Percentiles rank a stretch among this genome's conserved stretches.
These are phyloP conservation scores for Pseudomonodictys pantanalensis DNA, from an alignment of 495 filamentous ascomycete species.

Conservation along the genomic window DNA sequence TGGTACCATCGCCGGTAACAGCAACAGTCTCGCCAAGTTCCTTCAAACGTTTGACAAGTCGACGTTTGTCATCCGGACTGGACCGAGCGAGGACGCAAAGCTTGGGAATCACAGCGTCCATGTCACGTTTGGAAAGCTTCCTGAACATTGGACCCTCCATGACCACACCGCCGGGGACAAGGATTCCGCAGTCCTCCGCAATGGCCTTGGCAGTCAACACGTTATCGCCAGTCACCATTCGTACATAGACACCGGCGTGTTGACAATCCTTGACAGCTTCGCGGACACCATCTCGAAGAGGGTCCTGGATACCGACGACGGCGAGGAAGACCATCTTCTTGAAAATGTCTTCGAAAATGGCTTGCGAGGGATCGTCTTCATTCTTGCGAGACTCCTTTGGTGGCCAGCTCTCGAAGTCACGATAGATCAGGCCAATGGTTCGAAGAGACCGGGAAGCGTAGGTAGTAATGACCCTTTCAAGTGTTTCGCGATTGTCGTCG, in stretches of 20 bases:
- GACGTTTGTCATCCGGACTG: constrained; percentile 79
- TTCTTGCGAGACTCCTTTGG: constrained; percentile 62
- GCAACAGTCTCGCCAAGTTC: constrained; percentile 86
- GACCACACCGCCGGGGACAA: constrained; percentile 66
- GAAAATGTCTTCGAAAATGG: constrained; percentile 75
- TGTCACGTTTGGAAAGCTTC: constrained; percentile 61
- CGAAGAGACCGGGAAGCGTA: constrained; percentile 82
- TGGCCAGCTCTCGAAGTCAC: constrained; percentile 87
- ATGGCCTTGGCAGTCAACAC: constrained; percentile 82
- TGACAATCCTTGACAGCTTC: constrained; percentile 75
- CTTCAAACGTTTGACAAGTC: constrained; percentile 74
- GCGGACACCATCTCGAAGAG: constrained; percentile 63
- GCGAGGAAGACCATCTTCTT: constrained; percentile 62
- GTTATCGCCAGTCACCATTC: constrained; percentile 93
- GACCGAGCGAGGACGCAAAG: constrained; percentile 83
- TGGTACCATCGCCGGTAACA: constrained; percentile 90
- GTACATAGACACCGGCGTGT: constrained; percentile 75
- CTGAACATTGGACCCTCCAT: constrained; percentile 84
- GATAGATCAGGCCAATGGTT: constrained; percentile 82
- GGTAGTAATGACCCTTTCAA: constrained; percentile 64
- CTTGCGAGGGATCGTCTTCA: constrained; percentile 68
- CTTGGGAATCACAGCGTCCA: constrained; percentile 67
- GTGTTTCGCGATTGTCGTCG: constrained; percentile 44
- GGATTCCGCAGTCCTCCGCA: constrained; percentile 79
- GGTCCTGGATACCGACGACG: constrained; percentile 66